Percentiles rank a stretch among this genome's conserved stretches.
These are phyloP conservation scores for Scopulariopsis brevicaulis DNA, from an alignment of 2,329 filamentous ascomycete species.

Conservation along the genomic window DNA sequence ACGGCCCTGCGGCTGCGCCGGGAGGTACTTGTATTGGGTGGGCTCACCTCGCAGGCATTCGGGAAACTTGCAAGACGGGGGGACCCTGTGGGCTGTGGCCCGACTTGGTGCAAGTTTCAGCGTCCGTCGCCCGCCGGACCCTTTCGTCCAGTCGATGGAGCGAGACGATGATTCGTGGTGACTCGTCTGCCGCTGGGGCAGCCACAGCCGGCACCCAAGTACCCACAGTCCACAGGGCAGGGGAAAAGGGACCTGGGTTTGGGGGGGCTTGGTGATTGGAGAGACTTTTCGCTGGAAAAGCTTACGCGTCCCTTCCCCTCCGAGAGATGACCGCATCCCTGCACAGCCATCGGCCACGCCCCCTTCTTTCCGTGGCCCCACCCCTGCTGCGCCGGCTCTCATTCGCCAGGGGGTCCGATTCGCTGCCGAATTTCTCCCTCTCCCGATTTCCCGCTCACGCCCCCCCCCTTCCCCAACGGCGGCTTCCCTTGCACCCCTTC, in stretches of 20 bases:
- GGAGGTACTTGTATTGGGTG: neutral
- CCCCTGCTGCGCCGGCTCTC: neutral
- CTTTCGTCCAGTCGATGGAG: neutral
- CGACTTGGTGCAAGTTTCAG: neutral
- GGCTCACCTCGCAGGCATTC: too few species aligned
- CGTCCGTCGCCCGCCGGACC: neutral
- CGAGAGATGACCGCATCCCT: conserved; percentile 1
- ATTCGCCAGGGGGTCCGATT: neutral
- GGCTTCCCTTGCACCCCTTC: neutral
- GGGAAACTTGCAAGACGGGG: neutral
- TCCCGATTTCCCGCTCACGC: neutral
- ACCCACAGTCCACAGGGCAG: neutral
- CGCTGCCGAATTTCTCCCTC: neutral
- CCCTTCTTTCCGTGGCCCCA: neutral
- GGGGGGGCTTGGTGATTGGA: neutral
- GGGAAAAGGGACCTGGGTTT: neutral
- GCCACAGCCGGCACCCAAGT: neutral
- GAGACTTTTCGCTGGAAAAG: neutral
- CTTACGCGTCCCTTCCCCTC: conserved; percentile 6
- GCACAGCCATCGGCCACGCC: neutral
- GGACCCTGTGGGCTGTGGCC: neutral
- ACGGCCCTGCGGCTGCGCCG: neutral
- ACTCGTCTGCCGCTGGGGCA: neutral
- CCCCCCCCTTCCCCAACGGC: neutral
- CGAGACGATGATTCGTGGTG: neutral